A percentile compares a stretch with the other conserved stretches of the same genome.
Evolutionary conservation across 805 yeast genomes (phyloP).

Genomic region (Clavispora asparagi): DNA sequence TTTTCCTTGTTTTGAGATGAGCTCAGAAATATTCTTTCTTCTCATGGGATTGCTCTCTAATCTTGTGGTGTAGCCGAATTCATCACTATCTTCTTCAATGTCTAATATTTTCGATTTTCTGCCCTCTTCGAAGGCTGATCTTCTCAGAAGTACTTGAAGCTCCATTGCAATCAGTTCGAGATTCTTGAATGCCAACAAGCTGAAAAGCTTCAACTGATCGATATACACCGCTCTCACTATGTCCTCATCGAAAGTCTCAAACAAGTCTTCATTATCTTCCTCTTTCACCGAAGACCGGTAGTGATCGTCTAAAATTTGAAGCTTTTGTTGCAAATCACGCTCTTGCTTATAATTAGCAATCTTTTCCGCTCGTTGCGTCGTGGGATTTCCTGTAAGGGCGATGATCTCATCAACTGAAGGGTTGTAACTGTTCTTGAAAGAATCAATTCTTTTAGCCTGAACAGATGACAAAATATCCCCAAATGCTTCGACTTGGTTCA

Average conservation of each 20-base stretch:
- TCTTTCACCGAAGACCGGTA: slow-evolving; percentile 11
- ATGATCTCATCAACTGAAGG: slow-evolving; percentile 39
- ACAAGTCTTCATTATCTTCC: slow-evolving; percentile 12
- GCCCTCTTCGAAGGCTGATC: slow-evolving; percentile 20
- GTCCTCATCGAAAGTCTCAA: slow-evolving; percentile 57
- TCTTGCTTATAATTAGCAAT: slow-evolving; percentile 63
- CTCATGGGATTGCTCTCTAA: slow-evolving; percentile 47
- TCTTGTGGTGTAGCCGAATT: slow-evolving; percentile 58
- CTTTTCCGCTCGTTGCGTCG: slow-evolving; percentile 58
- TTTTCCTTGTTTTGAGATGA: slow-evolving; percentile 69
- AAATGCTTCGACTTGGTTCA: slow-evolving; percentile 13
- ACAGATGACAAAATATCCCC: slow-evolving; percentile 28
- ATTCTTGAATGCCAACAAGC: slow-evolving; percentile 49
- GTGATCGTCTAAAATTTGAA: slow-evolving; percentile 34
- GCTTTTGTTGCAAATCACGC: slow-evolving; percentile 43
- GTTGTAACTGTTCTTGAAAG: slow-evolving; percentile 32
- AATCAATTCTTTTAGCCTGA: slow-evolving; percentile 35
- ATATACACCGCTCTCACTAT: slow-evolving; percentile 48
- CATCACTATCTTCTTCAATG: slow-evolving; percentile 5
- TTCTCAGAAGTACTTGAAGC: slow-evolving; percentile 50
- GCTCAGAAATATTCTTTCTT: slow-evolving; percentile 20
- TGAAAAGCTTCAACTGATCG: slow-evolving; percentile 49
- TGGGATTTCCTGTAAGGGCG: slow-evolving; percentile 27
- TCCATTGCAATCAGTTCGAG: slow-evolving; percentile 65
- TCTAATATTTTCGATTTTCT: slow-evolving; percentile 4